These are phyloP conservation scores for Rubroshorea leprosula DNA, from an alignment of 345 rosid genomes.

Conservation along the genomic window DNA sequence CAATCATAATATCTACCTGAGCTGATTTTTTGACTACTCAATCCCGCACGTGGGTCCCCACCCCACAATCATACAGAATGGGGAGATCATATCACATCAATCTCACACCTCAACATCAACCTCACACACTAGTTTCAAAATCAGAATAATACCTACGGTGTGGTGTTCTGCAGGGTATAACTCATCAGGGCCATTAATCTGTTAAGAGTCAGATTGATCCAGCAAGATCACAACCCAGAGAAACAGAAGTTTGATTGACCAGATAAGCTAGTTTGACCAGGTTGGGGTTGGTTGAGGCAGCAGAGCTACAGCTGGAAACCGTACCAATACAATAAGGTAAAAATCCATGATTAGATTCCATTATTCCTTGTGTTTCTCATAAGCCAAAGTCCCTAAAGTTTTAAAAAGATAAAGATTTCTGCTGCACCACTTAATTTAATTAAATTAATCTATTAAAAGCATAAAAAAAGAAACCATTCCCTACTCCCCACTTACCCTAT, in stretches of 20 bases:
- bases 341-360: constrained; percentile 50
- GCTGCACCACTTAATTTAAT: constrained; percentile 12
- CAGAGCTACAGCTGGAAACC: constrained; percentile 41
- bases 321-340: constrained; percentile 41
- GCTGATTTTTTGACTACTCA: constrained; percentile 16
- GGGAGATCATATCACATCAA: constrained; percentile 9
- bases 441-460: constrained; percentile 11
- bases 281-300: constrained; percentile 10
- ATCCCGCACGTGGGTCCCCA: too few species aligned
- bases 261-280: constrained; percentile 31
- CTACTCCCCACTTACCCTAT: constrained; percentile 1
- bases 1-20: constrained; percentile 22
- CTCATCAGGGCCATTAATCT: constrained; percentile 18
- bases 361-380: constrained; percentile 42
- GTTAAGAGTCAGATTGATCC: constrained; percentile 23
- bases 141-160: not conserved
- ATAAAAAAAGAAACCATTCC: constrained; percentile 6
- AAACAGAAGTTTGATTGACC: constrained; percentile 25
- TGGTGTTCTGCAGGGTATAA: constrained; percentile 6
- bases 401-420: constrained; percentile 18
- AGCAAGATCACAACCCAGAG: constrained; percentile 26
- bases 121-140: not conserved
- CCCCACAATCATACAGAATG: not conserved
- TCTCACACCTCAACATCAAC: not conserved
- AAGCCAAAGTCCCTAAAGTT: constrained; percentile 15